Evolutionary conservation across 768 basidiomycete genomes (phyloP).

Genomic region (Trametes cubensis): DNA sequence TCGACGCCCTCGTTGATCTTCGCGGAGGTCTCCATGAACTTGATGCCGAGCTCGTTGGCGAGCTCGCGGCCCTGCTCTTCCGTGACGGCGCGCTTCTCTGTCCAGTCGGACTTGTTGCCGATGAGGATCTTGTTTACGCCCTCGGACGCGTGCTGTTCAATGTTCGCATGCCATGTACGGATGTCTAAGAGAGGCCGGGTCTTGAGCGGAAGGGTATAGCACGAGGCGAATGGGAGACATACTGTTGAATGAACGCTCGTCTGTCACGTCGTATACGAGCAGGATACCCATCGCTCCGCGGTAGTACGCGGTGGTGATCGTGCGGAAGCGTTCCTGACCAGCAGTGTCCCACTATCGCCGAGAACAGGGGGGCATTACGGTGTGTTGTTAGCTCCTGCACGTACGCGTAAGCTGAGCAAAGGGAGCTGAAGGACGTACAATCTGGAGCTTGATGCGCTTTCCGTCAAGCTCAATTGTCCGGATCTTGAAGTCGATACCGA

Average conservation of each 20-base stretch:
- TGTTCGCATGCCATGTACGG: constrained; percentile 96
- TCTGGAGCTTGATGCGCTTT: constrained; percentile 98
- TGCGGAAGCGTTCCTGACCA: constrained; percentile 97
- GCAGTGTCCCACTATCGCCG: constrained; percentile 91
- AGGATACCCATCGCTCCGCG: constrained; percentile 99
- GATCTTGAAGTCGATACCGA: constrained; percentile 99
- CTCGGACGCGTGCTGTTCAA: constrained; percentile 98
- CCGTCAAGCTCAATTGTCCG: constrained; percentile 98
- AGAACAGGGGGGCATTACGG: background rate
- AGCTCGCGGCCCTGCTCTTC: constrained; percentile 91
- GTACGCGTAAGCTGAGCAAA: background rate
- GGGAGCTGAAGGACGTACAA: constrained; percentile 56
- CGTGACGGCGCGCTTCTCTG: constrained; percentile 90
- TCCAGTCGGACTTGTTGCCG: constrained; percentile 99
- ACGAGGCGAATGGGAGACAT: constrained; percentile 36
- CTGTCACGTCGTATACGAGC: constrained; percentile 97
- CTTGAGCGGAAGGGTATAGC: background rate
- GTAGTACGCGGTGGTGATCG: constrained; percentile 99
- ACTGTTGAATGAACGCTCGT: constrained; percentile 96
- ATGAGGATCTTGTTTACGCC: constrained; percentile 99
- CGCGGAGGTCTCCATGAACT: constrained; percentile 97
- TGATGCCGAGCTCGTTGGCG: constrained; percentile 91
- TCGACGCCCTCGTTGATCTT: constrained; percentile 98
- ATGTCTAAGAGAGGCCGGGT: constrained; percentile 64
- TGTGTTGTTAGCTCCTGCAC: background rate